Evolutionary conservation across 306 rosid genomes (phyloP).

Genomic region (Pyrus pyrifolia): DNA sequence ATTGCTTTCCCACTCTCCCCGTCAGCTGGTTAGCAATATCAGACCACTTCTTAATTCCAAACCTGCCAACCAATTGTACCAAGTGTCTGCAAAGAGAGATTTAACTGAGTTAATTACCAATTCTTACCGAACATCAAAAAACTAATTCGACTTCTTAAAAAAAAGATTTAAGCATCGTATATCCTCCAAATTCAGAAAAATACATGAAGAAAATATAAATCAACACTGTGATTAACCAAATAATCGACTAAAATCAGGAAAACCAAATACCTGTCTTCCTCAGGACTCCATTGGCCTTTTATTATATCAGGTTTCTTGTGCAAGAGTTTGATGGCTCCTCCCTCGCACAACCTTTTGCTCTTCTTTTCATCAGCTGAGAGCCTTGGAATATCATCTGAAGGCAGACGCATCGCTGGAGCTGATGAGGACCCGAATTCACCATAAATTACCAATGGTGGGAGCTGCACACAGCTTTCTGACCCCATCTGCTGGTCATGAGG

Average conservation of each 20-base stretch:
- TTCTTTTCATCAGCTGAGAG: background rate
- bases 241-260: background rate
- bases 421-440: constrained; percentile 11
- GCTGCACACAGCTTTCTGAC: background rate
- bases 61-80: constrained; percentile 30
- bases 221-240: too few relatives aligned
- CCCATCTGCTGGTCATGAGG: background rate
- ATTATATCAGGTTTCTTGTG: constrained; percentile 15
- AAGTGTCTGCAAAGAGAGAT: constrained; percentile 32
- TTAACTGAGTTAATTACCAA: background rate
- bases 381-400: background rate
- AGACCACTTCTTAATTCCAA: constrained; percentile 62
- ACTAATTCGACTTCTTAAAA: background rate
- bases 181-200: background rate
- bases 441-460: background rate
- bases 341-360: background rate
- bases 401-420: background rate
- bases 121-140: background rate
- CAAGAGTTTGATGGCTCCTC: background rate
- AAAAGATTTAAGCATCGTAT: background rate
- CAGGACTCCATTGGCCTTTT: constrained; percentile 65
- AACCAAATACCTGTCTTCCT: constrained; percentile 49
- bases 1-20: constrained; percentile 64
- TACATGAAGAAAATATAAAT: background rate
- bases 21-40: constrained; percentile 37